These are phyloP conservation scores for Acacia acuminata DNA, from an alignment of 306 rosid species.

Conservation along the genomic window DNA sequence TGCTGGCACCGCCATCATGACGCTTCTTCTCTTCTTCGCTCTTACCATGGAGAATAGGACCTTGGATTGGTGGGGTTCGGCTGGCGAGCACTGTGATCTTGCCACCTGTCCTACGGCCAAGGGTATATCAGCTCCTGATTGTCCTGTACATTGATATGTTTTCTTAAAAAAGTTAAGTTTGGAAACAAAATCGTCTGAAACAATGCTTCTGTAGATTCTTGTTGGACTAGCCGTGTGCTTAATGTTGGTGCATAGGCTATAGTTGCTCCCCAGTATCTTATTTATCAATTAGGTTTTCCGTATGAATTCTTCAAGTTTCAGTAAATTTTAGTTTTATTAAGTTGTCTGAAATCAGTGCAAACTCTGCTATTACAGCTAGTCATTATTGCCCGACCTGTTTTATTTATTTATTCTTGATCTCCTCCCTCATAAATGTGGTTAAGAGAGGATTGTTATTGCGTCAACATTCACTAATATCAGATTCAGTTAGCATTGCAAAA, in stretches of 20 bases:
- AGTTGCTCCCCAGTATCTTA: not conserved
- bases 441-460: too few relatives aligned
- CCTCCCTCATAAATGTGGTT: too few relatives aligned
- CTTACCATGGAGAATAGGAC: conserved; percentile 29
- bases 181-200: not conserved
- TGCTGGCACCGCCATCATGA: conserved; percentile 74
- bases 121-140: conserved; percentile 47
- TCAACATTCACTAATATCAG: too few relatives aligned
- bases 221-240: not conserved
- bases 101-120: conserved; percentile 65
- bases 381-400: too few relatives aligned
- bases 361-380: too few relatives aligned
- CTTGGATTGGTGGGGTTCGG: conserved; percentile 58
- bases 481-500: too few relatives aligned
- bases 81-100: conserved; percentile 55
- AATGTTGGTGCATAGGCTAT: not conserved
- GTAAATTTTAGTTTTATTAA: too few relatives aligned
- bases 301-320: not conserved
- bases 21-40: conserved; percentile 50
- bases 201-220: not conserved
- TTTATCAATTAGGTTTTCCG: not conserved
- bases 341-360: too few relatives aligned
- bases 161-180: too few relatives aligned
- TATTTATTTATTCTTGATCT: too few relatives aligned
- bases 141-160: conserved; percentile 46